Conservation (phyloP, 2,329 filamentous ascomycete genomes). For the Ceratocystis harringtonii region DNA sequence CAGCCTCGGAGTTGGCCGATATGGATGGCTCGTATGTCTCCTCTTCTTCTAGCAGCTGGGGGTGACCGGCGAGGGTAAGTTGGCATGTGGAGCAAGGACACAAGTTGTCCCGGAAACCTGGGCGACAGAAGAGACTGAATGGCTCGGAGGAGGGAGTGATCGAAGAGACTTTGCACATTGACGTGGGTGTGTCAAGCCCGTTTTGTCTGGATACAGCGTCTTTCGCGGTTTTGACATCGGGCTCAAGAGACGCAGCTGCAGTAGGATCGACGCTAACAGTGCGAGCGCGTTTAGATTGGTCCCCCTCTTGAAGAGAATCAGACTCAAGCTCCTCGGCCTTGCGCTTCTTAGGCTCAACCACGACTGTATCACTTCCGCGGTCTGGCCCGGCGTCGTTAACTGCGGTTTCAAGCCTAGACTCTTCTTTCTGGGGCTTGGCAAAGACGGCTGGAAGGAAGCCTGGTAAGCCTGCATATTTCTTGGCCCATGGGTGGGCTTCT, state of each 20-base stretch:
- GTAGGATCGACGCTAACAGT: background rate
- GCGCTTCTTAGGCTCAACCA: conserved; percentile 43
- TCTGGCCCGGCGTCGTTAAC: conserved; percentile 15
- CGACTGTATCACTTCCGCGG: conserved; percentile 5
- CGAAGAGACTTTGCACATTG: conserved; percentile 43
- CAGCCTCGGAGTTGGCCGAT: conserved; percentile 47
- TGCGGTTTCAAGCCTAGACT: background rate
- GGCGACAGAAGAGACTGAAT: conserved; percentile 71
- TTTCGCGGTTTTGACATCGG: background rate
- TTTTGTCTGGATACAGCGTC: conserved; percentile 11
- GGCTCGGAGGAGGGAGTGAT: conserved; percentile 39
- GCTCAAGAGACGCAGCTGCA: background rate
- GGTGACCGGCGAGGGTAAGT: conserved; percentile 51
- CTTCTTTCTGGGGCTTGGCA: conserved; percentile 21
- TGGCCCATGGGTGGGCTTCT: conserved; percentile 79
- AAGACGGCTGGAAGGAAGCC: conserved; percentile 70
- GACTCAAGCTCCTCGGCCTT: conserved; percentile 39
- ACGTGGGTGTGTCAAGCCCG: conserved; percentile 18
- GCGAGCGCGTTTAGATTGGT: conserved; percentile 24
- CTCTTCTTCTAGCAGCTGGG: conserved; percentile 83
- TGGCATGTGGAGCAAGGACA: conserved; percentile 79
- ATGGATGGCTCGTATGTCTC: conserved; percentile 85
- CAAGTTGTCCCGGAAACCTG: conserved; percentile 63
- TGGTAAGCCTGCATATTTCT: conserved; percentile 61
- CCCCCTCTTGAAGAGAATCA: conserved; percentile 35